These are phyloP conservation scores for Seiridium unicorne DNA, from an alignment of 2,329 filamentous ascomycete species.

Conservation along the genomic window DNA sequence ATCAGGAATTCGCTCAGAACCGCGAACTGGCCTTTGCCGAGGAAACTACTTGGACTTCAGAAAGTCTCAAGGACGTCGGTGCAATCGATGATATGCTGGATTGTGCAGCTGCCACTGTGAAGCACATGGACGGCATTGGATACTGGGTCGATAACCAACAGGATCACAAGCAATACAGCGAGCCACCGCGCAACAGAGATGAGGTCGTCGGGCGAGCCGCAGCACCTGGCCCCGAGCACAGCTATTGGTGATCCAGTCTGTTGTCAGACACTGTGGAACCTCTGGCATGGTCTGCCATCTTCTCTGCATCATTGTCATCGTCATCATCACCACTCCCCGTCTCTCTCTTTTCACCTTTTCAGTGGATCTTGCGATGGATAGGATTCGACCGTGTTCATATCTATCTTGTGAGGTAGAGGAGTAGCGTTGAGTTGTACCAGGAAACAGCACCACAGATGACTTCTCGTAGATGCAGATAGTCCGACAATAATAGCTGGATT, in stretches of 20 bases:
- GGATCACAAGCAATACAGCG: constrained; percentile 7
- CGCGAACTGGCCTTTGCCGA: constrained; percentile 20
- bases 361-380: too few relatives aligned
- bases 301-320: too few relatives aligned
- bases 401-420: not conserved
- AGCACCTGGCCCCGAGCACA: not conserved
- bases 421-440: not conserved
- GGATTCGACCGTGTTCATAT: not conserved
- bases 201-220: not conserved
- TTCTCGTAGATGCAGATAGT: not conserved
- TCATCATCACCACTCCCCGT: not conserved
- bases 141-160: constrained; percentile 25
- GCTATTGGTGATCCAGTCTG: not conserved
- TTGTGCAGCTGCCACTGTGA: constrained; percentile 19
- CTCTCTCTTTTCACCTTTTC: not conserved
- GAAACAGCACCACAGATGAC: too few relatives aligned
- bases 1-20: constrained; percentile 23
- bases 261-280: too few relatives aligned
- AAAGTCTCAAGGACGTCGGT: constrained; percentile 16
- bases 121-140: constrained; percentile 27
- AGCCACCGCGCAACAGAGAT: not conserved
- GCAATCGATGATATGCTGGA: constrained; percentile 20
- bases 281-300: too few relatives aligned
- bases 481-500: not conserved
- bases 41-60: constrained; percentile 20